These are phyloP conservation scores for Fulvia fulva DNA, from an alignment of 2,329 filamentous ascomycete genomes.

Conservation along the genomic window DNA sequence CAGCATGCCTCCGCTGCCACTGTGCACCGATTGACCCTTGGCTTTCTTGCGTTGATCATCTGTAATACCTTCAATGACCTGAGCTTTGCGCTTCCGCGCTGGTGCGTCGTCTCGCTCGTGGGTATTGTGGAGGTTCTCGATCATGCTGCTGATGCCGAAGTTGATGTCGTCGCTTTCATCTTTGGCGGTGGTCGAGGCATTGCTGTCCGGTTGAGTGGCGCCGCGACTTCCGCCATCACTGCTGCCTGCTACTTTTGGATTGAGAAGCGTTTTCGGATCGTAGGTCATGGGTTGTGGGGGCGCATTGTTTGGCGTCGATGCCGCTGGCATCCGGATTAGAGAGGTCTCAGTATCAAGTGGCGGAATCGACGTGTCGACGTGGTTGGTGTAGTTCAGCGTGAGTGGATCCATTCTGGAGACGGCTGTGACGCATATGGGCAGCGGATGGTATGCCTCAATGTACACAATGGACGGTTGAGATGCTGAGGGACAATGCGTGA, in stretches of 20 bases:
- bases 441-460: not conserved
- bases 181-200: not conserved
- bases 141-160: constrained; percentile 55
- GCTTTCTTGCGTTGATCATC: constrained; percentile 33
- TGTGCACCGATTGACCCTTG: constrained; percentile 43
- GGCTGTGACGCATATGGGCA: not conserved
- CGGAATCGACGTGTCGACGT: not conserved
- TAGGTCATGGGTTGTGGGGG: constrained; percentile 7
- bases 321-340: constrained; percentile 25
- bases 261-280: constrained; percentile 23
- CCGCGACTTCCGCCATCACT: too few relatives aligned
- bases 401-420: not conserved
- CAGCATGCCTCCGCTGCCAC: constrained; percentile 54
- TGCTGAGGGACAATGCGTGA: not conserved
- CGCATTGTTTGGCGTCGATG: constrained; percentile 7
- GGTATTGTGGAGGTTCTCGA: constrained; percentile 74
- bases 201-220: not conserved
- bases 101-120: constrained; percentile 60
- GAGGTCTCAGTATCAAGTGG: constrained; percentile 7
- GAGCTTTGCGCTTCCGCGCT: constrained; percentile 58
- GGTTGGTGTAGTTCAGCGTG: not conserved
- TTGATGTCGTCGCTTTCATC: not conserved
- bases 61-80: constrained; percentile 37
- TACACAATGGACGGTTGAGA: too few relatives aligned
- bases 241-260: constrained; percentile 17